These are phyloP conservation scores for Neurospora tetraspora DNA, from an alignment of 495 filamentous ascomycete species.

Conservation along the genomic window DNA sequence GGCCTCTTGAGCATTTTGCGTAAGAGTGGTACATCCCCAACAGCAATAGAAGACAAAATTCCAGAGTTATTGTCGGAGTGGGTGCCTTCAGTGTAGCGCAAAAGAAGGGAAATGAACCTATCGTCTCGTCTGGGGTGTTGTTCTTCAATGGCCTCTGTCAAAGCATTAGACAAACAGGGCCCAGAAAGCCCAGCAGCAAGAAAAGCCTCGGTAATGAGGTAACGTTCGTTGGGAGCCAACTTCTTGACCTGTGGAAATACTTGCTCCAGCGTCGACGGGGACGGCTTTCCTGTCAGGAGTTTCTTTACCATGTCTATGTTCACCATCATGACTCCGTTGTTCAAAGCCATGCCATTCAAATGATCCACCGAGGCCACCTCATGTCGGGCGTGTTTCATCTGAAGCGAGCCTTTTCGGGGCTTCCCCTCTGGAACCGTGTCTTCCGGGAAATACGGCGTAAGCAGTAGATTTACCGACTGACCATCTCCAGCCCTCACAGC, in stretches of 20 bases:
- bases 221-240: slow-evolving; percentile 24
- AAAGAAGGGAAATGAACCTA: slow-evolving; percentile 31
- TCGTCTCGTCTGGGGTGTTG: slow-evolving; percentile 30
- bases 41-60: slow-evolving; percentile 29
- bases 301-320: slow-evolving; percentile 26
- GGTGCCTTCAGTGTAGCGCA: slow-evolving; percentile 33
- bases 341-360: slow-evolving; percentile 31
- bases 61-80: slow-evolving; percentile 35
- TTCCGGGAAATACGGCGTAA: slow-evolving; percentile 29
- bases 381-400: slow-evolving; percentile 25
- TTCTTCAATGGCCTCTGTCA: slow-evolving; percentile 35
- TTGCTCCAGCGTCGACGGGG: slow-evolving; percentile 24
- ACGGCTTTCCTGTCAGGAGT: slow-evolving; percentile 31
- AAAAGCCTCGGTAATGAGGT: slow-evolving; percentile 30
- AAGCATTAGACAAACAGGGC: slow-evolving; percentile 23
- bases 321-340: slow-evolving; percentile 27
- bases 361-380: slow-evolving; percentile 36
- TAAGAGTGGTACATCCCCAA: slow-evolving; percentile 26
- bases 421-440: slow-evolving; percentile 4
- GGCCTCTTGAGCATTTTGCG: slow-evolving; percentile 27
- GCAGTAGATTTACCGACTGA: slow-evolving; percentile 28
- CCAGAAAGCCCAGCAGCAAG: slow-evolving; percentile 29
- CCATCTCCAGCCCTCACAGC: slow-evolving; percentile 30
- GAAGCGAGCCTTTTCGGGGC: slow-evolving; percentile 15
- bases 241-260: slow-evolving; percentile 27